These are phyloP conservation scores for Debaryomyces prosopidis DNA, from an alignment of 805 yeast genomes.

Conservation along the genomic window DNA sequence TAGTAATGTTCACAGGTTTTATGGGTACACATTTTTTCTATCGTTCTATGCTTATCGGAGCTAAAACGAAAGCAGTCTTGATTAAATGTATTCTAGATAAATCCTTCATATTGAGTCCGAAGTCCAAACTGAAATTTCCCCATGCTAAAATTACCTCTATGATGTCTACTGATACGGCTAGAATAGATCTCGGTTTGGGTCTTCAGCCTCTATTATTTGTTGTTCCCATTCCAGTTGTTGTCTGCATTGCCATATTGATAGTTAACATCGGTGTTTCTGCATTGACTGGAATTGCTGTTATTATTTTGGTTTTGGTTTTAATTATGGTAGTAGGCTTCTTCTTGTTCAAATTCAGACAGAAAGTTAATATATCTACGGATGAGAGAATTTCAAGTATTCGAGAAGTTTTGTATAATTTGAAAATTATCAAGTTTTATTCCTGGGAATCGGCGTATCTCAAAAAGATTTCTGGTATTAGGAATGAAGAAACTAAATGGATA, in stretches of 20 bases:
- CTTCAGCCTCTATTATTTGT: constrained; percentile 59
- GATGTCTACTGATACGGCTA: constrained; percentile 73
- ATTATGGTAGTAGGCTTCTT: constrained; percentile 49
- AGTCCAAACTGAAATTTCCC: constrained; percentile 57
- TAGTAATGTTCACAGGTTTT: constrained; percentile 14
- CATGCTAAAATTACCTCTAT: constrained; percentile 68
- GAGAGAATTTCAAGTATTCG: constrained; percentile 67
- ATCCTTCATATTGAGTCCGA: constrained; percentile 56
- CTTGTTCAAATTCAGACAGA: constrained; percentile 47
- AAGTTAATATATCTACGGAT: constrained; percentile 65
- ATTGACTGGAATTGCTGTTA: constrained; percentile 53
- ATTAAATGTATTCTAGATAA: constrained; percentile 70
- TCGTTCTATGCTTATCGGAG: constrained; percentile 58
- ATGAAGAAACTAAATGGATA: constrained; percentile 56
- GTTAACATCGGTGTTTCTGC: constrained; percentile 70
- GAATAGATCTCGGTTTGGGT: constrained; percentile 68
- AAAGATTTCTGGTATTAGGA: constrained; percentile 54
- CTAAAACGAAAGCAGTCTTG: constrained; percentile 61
- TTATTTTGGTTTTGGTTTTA: constrained; percentile 32
- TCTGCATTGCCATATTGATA: constrained; percentile 60
- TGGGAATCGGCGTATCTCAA: constrained; percentile 79
- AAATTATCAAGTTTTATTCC: constrained; percentile 79
- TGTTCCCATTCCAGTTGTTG: constrained; percentile 60
- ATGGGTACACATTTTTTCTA: constrained; percentile 60
- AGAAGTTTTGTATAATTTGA: constrained; percentile 73